Evolutionary conservation across 1,139 yeast species (phyloP), one percentile per base, ranked within the genome.

Genomic region (Pichia sp.): DNA sequence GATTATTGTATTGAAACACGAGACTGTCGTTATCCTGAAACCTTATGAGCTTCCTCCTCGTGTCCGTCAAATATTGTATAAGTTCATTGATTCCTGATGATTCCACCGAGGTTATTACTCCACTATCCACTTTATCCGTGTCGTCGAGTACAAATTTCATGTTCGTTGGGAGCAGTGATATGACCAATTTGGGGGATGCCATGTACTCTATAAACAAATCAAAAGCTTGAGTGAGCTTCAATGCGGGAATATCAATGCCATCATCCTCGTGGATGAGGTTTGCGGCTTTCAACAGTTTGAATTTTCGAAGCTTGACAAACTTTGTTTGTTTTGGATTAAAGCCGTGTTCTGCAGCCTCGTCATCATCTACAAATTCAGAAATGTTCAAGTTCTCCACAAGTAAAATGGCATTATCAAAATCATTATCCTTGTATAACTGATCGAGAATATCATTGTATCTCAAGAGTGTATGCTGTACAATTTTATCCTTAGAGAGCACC

Each of bases 121-220:
- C 8, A 18, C 18, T 15, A 25, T 14, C 8, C 1, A 14, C 6
- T 25, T 11, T 25, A 25, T 25, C 16, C 17, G 6, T 14, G 12
- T 14, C 14, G 3, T 25, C 27, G 10, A 25, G 16, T 12, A 25
- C 14, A 25, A 2, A 6, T 13, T 41, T 40, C 4, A 56, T 21
- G 1, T 35, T 23, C 2, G 25, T 20, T 0, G 83, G 81, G 37
- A 67, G 65, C 18, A 72, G 55, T 3, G 52, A 42, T 3, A 77
- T 58, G 0, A 78, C 74, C 5, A 59, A 50, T 20, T 66, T 61
- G 0, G 85, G 85, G 1, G 78, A 69, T 1, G 84, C 81, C 48
- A 77, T 62, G 35, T 66, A 73, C 24, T 67, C 69, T 3, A 69
- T 64, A 39, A 77, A 74, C 15, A 67, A 49, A 16, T 59, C 50